Conservation (phyloP, 2,329 filamentous ascomycete genomes). For the Fusarium nodosum region DNA sequence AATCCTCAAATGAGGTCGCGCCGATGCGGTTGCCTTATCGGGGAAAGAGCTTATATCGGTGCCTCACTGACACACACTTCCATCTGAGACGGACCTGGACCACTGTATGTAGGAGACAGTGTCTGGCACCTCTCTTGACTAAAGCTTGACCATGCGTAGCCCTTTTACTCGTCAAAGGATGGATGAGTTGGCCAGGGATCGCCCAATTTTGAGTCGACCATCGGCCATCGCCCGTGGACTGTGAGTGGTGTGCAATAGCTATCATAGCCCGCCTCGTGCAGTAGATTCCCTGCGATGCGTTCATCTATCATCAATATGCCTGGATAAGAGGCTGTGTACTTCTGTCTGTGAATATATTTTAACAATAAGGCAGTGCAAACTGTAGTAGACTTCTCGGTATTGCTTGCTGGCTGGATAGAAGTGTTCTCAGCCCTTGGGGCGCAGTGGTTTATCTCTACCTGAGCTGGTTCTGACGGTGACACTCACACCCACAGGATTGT, state of each 20-base stretch:
- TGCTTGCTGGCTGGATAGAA: neutral
- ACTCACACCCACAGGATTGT: neutral
- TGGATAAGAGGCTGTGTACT: neutral
- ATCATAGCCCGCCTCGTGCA: neutral
- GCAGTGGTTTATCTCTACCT: neutral
- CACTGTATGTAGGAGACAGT: neutral
- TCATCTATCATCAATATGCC: neutral
- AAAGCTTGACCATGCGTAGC: neutral
- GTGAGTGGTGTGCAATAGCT: neutral
- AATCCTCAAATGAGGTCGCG: neutral
- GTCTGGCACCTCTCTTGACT: neutral
- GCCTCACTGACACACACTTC: conserved; percentile 9
- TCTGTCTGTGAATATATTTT: neutral
- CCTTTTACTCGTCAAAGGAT: neutral
- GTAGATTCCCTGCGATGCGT: neutral
- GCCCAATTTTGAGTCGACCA: neutral
- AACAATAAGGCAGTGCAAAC: neutral
- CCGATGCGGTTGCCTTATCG: conserved; percentile 6
- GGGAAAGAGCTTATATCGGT: neutral
- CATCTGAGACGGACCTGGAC: neutral
- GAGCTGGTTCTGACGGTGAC: neutral
- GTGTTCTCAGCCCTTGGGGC: conserved; percentile 5
- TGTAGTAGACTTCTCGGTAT: neutral
- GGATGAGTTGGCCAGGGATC: neutral
- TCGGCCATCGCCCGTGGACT: too few species aligned